Base-by-base conservation (phyloP, 2,329 filamentous ascomycete genomes). In the Didymosphaeria variabile region DNA sequence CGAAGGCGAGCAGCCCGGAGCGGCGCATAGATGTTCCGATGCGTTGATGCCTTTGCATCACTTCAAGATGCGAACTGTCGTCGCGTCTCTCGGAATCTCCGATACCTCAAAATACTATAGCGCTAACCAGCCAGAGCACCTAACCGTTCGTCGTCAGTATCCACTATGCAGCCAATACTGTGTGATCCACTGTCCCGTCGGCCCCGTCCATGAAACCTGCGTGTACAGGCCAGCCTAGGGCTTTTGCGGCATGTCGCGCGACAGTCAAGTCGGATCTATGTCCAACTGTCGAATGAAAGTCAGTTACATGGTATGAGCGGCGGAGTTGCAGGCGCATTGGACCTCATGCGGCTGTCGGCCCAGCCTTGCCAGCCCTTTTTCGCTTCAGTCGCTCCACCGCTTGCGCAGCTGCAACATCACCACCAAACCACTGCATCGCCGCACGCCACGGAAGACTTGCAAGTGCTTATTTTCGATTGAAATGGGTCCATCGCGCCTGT, bases 21-120 rank as follows among this genome's bases (percentile, higher is more conserved):
- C 50, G 50, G 36, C 26, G 36, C 21, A 29, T 53, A 19, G 34
- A 40, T 53, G 36, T 40, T 53, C 50, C 50, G 31, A n/a, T 21
- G 47, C 23, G 26, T 32, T 31, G 45, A 40, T 40, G 3, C n/a
- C n/a, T 40, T 2, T 40, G 13, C 13, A 6, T 40, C 36, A 5
- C 15, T 17, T 17, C 36, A 40, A 13, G 13, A 17, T 15, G 36
- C 17, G 36, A 13, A 17, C 12, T 15, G 13, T 3, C 34, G 34
- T 36, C 34, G 12, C 34, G 34, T 17, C 13, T 36, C 13, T 36
- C 34, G 34, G 34, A 36, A 5, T 19, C n/a, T 21, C 8, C 40
- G 40, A 44, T 44, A 8, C 38, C 40, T n/a, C 40, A 9, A 21
- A n/a, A 21, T 19, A 8, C 17, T 44, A 4, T 6, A 21, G n/a